Evolutionary conservation across 2,329 filamentous ascomycete genomes (phyloP).

Genomic region (Fusarium succisae): DNA sequence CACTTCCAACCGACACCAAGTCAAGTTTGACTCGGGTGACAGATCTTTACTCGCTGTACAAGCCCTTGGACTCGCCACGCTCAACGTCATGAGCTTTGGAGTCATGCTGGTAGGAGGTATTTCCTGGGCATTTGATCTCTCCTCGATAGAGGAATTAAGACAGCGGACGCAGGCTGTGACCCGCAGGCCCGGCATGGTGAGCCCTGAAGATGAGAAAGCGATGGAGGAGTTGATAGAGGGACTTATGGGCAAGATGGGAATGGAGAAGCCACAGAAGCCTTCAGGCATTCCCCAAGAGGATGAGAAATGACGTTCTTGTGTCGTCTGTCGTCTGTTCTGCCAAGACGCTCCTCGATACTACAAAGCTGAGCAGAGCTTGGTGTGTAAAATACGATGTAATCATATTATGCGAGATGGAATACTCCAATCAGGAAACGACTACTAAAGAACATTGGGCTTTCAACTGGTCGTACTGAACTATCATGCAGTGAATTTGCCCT

Average conservation of each 20-base stretch:
- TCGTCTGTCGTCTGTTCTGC: not conserved
- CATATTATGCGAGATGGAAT: not conserved
- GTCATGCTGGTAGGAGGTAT: slow-evolving; percentile 79
- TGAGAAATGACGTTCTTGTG: not conserved
- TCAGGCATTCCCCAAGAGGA: slow-evolving; percentile 16
- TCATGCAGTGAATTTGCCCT: not conserved
- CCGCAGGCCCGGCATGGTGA: slow-evolving; percentile 48
- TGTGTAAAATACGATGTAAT: slow-evolving; percentile 32
- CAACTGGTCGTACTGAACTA: not conserved
- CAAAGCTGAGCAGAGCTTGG: not conserved
- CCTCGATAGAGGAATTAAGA: slow-evolving; percentile 71
- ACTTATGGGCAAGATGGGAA: slow-evolving; percentile 62
- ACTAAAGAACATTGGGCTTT: not conserved
- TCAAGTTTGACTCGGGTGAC: slow-evolving; percentile 43
- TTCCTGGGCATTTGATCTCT: slow-evolving; percentile 81
- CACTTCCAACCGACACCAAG: slow-evolving; percentile 61
- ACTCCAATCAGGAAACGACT: not conserved
- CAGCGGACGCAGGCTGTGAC: slow-evolving; percentile 56
- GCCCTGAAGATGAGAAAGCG: slow-evolving; percentile 65
- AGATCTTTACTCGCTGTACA: slow-evolving; percentile 75
- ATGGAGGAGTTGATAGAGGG: slow-evolving; percentile 70
- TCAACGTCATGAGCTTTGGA: slow-evolving; percentile 81
- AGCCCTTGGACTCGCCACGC: slow-evolving; percentile 84
- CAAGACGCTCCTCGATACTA: not conserved
- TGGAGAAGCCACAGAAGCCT: slow-evolving; percentile 43